Base-by-base conservation (phyloP, 1,284 basidiomycete genomes). In the Trichosporon coremiiforme region DNA sequence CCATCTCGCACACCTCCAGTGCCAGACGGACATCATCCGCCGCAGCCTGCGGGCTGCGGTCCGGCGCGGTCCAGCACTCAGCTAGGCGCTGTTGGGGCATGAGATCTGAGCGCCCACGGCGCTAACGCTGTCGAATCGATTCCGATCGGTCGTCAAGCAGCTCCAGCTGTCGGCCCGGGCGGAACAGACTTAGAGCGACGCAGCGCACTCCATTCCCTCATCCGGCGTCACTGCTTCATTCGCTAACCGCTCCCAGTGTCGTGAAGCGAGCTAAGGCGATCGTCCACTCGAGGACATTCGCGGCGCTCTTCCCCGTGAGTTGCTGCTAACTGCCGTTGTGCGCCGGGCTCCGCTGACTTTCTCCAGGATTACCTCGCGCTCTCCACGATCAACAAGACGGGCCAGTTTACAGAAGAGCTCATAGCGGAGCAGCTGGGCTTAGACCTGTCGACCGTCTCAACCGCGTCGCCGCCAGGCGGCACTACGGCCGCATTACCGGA, bases 301-400 rank as follows among this genome's bases (percentile, higher is more conserved):
- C 79, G 7, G 71, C 71, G 10, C 69, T 80, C 33, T 82, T 80
- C 33, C 80, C 80, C 0, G 79, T 79, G 60, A 70, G 77, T 73
- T 25, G 36, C 15, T 12, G 17, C 35, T n/a, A 33, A 7, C 38
- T n/a, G 33, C 15, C 36, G 12, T 8, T 9, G 4, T 31, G 9
- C 25, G 15, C 13, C 9, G 47, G 20, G 22, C 47, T 9, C 15
- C 10, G 57, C 41, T 45, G 55, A 50, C 41, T 4, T 17, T 33
- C 33, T 33, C 1, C 71, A 80, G 79, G 78, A 82, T 67, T 78
- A 82, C 67, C 75, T 77, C n/a, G 78, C 79, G 4, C 68, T 80
- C 10, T 71, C 77, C 45, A 80, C 78, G n/a, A 75, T 82, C 66
- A 71, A 75, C 12, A 47, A 73, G 13, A 67, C 72, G 5, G 71